A percentile compares a stretch with the other conserved stretches of the same genome.
phyloP scores from a whole-genome alignment of 1,284 basidiomycete genomes.

The Cerrena zonata region DNA sequence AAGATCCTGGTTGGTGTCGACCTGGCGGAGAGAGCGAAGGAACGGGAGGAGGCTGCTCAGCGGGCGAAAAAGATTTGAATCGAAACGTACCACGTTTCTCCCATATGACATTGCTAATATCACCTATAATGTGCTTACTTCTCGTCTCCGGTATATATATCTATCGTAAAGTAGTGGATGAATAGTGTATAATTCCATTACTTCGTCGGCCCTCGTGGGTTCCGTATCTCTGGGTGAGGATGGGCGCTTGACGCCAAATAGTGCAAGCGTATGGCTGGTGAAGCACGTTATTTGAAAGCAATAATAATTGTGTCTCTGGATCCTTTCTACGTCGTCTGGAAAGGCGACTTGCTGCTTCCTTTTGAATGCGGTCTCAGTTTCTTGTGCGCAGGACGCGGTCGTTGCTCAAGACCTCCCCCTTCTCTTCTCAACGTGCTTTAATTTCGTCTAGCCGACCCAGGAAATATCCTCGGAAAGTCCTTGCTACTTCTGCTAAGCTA shows the following conservation, averaged over 20 bases:
- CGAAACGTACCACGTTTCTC: no score
- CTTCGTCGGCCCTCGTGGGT: not conserved
- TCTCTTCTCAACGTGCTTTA: conserved; percentile 27
- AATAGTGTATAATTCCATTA: not conserved
- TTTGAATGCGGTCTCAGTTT: conserved; percentile 51
- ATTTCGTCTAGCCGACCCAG: conserved; percentile 31
- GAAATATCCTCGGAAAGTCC: conserved; percentile 31
- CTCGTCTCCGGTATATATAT: not conserved
- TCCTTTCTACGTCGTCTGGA: not conserved
- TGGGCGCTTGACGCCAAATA: not conserved
- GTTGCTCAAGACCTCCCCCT: conserved; percentile 35
- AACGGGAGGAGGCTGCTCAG: conserved; percentile 40
- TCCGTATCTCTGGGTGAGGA: not conserved
- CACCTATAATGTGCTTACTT: not conserved
- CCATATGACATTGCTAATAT: not conserved
- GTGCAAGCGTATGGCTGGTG: not conserved
- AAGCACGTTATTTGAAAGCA: not conserved
- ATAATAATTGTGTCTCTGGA: not conserved
- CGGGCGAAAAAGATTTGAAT: conserved; percentile 16
- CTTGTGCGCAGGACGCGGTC: conserved; percentile 48
- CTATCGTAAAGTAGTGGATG: not conserved
- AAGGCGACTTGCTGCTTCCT: not conserved
- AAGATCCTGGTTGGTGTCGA: conserved; percentile 92
- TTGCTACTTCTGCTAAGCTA: conserved; percentile 14
- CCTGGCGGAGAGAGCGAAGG: conserved; percentile 73